Percentiles rank a stretch among this genome's conserved stretches.
These are phyloP conservation scores for Cercis canadensis DNA, from an alignment of 306 rosid species.

Conservation along the genomic window DNA sequence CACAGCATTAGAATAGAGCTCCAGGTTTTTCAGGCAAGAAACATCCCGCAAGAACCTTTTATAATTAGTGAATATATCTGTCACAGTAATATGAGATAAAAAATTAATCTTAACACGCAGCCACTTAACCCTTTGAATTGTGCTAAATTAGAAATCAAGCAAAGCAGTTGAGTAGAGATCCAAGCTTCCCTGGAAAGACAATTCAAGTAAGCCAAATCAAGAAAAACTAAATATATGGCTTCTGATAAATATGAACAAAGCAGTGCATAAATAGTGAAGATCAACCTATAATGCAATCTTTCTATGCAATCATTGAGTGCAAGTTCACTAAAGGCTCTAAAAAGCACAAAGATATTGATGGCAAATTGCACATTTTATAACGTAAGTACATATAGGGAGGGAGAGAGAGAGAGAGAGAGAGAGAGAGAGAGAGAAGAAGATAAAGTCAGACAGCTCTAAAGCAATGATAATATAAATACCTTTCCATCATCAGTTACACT, in stretches of 20 bases:
- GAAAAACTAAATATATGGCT: constrained; percentile 3
- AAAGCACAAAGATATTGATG: too few species aligned
- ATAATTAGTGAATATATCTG: constrained; percentile 19
- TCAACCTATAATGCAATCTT: too few species aligned
- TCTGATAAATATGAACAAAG: background rate
- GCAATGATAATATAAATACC: constrained; percentile 48
- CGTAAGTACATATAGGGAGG: too few species aligned
- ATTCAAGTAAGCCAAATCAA: constrained; percentile 27
- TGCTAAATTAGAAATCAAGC: too few species aligned
- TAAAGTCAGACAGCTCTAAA: constrained; percentile 21
- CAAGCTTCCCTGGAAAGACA: too few species aligned
- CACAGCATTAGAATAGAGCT: constrained; percentile 24
- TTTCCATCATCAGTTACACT: constrained; percentile 82
- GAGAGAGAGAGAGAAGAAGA: constrained; percentile 18
- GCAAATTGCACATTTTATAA: too few species aligned
- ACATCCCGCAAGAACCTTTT: constrained; percentile 4
- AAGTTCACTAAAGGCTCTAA: too few species aligned
- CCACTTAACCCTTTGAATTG: constrained; percentile 7
- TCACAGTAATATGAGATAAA: constrained; percentile 4
- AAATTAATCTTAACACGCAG: background rate
- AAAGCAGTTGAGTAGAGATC: too few species aligned
- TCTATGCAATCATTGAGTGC: too few species aligned
- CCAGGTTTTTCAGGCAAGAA: constrained; percentile 7
- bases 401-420: too few species aligned
- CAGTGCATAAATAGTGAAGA: constrained; percentile 6